phyloP scores from a whole-genome alignment of 2,329 filamentous ascomycete species.

The Davidsoniella neocaledoniae region DNA sequence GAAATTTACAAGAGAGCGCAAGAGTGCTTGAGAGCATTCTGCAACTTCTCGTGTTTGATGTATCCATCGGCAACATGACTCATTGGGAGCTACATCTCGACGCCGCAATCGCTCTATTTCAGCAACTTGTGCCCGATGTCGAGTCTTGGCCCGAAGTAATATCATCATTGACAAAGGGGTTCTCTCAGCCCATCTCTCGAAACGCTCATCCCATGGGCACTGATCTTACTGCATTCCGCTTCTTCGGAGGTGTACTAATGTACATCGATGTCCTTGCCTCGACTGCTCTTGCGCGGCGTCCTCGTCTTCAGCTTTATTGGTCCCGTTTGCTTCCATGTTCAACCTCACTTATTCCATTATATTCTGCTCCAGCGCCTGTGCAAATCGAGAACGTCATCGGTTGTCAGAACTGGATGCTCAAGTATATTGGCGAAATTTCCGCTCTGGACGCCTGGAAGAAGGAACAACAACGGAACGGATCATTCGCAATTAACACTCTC shows the following conservation, averaged over 20 bases:
- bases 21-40: conserved; percentile 32
- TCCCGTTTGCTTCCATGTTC: conserved; percentile 21
- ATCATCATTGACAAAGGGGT: conserved; percentile 18
- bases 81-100: conserved; percentile 35
- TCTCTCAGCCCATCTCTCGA: conserved; percentile 21
- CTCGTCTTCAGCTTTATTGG: conserved; percentile 27
- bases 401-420: conserved; percentile 38
- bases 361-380: conserved; percentile 17
- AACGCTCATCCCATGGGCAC: conserved; percentile 25
- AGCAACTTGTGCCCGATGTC: conserved; percentile 25
- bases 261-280: conserved; percentile 34
- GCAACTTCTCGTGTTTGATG: conserved; percentile 37
- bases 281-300: conserved; percentile 26
- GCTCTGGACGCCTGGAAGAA: conserved; percentile 39
- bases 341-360: conserved; percentile 8
- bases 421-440: conserved; percentile 36
- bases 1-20: conserved; percentile 21
- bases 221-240: conserved; percentile 30
- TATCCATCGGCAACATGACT: conserved; percentile 26
- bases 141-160: conserved; percentile 23
- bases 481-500: conserved; percentile 29
- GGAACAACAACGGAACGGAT: conserved; percentile 24
- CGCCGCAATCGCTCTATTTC: conserved; percentile 32
- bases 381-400: conserved; percentile 36
- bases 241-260: conserved; percentile 29